A percentile compares a stretch with the other conserved stretches of the same genome.
These are phyloP conservation scores for Xylaria flabelliformis DNA, from an alignment of 495 filamentous ascomycete species.

Conservation along the genomic window DNA sequence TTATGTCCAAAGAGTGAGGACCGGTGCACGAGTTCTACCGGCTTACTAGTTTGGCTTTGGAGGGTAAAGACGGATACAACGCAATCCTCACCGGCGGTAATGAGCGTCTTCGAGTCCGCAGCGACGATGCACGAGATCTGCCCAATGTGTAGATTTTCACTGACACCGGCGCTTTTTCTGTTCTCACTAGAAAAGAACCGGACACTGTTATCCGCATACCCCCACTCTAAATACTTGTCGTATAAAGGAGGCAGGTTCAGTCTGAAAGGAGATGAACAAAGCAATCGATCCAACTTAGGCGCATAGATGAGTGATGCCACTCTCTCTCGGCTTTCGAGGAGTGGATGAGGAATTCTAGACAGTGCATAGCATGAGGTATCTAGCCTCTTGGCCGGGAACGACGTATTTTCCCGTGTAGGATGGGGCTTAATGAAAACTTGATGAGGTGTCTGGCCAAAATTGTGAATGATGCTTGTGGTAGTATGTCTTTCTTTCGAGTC, in stretches of 20 bases:
- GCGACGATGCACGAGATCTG: constrained; percentile 82
- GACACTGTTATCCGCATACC: constrained; percentile 89
- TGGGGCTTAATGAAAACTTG: constrained; percentile 89
- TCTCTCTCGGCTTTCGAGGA: constrained; percentile 81
- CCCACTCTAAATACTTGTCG: constrained; percentile 96
- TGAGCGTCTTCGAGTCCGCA: constrained; percentile 85
- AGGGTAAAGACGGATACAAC: constrained; percentile 83
- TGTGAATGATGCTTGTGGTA: constrained; percentile 95
- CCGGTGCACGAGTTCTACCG: constrained; percentile 80
- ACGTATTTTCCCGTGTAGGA: constrained; percentile 69
- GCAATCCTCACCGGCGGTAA: constrained; percentile 91
- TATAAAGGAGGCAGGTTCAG: constrained; percentile 86
- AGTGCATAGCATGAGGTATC: constrained; percentile 80
- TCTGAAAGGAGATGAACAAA: constrained; percentile 82
- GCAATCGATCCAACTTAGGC: constrained; percentile 77
- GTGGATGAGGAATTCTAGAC: constrained; percentile 78
- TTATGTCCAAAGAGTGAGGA: constrained; percentile 89
- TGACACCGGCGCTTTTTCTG: constrained; percentile 73
- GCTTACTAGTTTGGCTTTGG: constrained; percentile 60
- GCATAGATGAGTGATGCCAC: constrained; percentile 82
- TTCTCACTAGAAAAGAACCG: constrained; percentile 85
- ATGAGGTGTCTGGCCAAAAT: constrained; percentile 96
- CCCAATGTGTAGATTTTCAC: constrained; percentile 90
- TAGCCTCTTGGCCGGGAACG: constrained; percentile 67
- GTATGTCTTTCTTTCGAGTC: constrained; percentile 84